phyloP scores from a whole-genome alignment of 106 monocot genomes.

The Platanthera zijinensis region DNA sequence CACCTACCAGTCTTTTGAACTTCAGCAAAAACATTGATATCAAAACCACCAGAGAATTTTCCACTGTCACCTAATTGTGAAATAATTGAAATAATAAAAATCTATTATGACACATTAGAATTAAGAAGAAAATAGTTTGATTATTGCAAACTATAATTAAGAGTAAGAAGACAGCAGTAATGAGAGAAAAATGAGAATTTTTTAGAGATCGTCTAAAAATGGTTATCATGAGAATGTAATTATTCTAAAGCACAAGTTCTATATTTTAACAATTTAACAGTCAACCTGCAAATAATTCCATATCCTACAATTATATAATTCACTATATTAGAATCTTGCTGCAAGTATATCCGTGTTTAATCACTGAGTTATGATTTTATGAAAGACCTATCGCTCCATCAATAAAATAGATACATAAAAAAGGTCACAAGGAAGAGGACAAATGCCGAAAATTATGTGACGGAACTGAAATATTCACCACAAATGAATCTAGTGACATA shows the following conservation, averaged over 20 bases:
- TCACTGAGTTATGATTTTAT: too few relatives aligned
- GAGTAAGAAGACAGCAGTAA: not conserved
- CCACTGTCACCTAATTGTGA: slow-evolving; percentile 45
- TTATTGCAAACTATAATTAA: not conserved
- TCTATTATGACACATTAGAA: not conserved
- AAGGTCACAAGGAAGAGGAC: too few relatives aligned
- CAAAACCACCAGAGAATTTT: slow-evolving; percentile 93
- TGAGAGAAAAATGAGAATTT: not conserved
- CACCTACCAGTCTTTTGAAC: slow-evolving; percentile 70
- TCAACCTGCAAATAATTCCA: not conserved
- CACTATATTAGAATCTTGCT: not conserved
- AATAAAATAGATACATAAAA: too few relatives aligned
- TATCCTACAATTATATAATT: not conserved
- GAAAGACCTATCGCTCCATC: too few relatives aligned
- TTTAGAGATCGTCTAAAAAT: not conserved
- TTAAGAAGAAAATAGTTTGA: not conserved
- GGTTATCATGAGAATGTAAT: not conserved
- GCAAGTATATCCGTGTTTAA: not conserved
- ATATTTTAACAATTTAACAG: not conserved
- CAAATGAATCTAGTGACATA: too few relatives aligned
- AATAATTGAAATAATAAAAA: not conserved
- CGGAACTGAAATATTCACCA: too few relatives aligned
- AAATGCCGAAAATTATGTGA: too few relatives aligned
- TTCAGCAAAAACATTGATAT: slow-evolving; percentile 70
- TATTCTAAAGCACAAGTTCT: not conserved